These are phyloP conservation scores for Microthlaspi erraticum DNA, from an alignment of 345 rosid genomes.

Conservation along the genomic window DNA sequence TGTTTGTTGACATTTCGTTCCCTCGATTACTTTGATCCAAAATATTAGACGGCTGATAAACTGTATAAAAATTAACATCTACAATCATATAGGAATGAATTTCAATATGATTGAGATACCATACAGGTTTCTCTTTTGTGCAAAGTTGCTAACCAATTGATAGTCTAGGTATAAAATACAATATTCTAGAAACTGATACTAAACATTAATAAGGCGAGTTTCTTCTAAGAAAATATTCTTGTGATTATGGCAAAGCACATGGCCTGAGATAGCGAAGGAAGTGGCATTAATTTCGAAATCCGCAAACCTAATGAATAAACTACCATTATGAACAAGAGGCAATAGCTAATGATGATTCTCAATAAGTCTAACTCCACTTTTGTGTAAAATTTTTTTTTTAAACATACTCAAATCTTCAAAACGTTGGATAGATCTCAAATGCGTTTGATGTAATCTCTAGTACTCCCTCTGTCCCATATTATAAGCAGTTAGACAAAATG, in stretches of 20 bases:
- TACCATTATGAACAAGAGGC: slow-evolving; percentile 6
- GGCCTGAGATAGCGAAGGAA: slow-evolving; percentile 22
- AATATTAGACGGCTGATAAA: neutral
- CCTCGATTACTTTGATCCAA: neutral
- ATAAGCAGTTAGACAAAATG: no score
- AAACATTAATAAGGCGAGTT: neutral
- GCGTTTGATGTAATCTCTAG: neutral
- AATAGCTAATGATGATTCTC: slow-evolving; percentile 31
- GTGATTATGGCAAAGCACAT: slow-evolving; percentile 37
- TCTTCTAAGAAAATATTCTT: neutral
- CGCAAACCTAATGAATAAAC: slow-evolving; percentile 1
- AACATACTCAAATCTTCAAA: no score
- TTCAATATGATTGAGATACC: neutral
- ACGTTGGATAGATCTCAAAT: no score
- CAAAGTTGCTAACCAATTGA: neutral
- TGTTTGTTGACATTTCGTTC: neutral
- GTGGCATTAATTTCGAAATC: slow-evolving; percentile 18
- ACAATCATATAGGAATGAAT: slow-evolving; percentile 7
- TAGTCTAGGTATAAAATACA: neutral
- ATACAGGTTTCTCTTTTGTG: slow-evolving; percentile 2
- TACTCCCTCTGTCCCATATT: no score
- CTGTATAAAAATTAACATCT: neutral
- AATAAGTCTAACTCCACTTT: slow-evolving; percentile 6
- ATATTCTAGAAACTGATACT: neutral
- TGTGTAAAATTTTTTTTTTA: no score